phyloP scores from a whole-genome alignment of 768 basidiomycete species.

The Gymnopilus junonius region DNA sequence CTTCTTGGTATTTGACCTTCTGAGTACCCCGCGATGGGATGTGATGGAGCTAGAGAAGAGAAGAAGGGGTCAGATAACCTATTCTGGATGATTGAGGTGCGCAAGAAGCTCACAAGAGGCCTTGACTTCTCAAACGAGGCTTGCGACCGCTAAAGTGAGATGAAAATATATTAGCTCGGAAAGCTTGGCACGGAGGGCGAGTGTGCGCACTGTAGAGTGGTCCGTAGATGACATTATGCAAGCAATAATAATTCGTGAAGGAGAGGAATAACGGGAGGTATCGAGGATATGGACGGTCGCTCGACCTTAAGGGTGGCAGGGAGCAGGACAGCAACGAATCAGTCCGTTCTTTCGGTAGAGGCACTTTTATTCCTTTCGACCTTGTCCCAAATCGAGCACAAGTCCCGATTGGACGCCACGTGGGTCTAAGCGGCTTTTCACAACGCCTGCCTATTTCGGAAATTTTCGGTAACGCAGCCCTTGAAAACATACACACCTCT shows the following conservation, averaged over 20 bases:
- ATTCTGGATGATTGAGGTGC: background rate
- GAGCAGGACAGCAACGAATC: slow-evolving; percentile 20
- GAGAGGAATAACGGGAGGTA: slow-evolving; percentile 8
- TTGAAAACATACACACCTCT: slow-evolving; percentile 14
- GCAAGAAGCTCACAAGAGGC: slow-evolving; percentile 22
- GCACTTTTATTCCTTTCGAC: slow-evolving; percentile 27
- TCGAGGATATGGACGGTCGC: slow-evolving; percentile 6
- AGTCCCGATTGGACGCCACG: slow-evolving; percentile 30
- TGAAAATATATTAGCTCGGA: slow-evolving; percentile 9
- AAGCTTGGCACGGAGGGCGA: background rate
- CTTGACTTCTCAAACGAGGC: slow-evolving; percentile 29
- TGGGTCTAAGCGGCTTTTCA: slow-evolving; percentile 25
- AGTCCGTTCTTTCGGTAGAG: background rate
- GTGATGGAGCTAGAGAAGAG: slow-evolving; percentile 16
- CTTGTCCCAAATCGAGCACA: slow-evolving; percentile 33
- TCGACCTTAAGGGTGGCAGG: slow-evolving; percentile 11
- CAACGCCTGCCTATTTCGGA: slow-evolving; percentile 35
- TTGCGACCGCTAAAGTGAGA: slow-evolving; percentile 9
- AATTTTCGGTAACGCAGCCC: slow-evolving; percentile 27
- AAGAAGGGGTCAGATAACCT: background rate
- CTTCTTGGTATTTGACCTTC: slow-evolving; percentile 65
- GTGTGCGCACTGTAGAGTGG: slow-evolving; percentile 38
- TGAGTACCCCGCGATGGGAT: slow-evolving; percentile 50
- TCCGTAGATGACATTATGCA: slow-evolving; percentile 38
- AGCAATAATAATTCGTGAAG: slow-evolving; percentile 9